Evolutionary conservation across 2,329 filamentous ascomycete species (phyloP), one percentile per base, ranked within the genome.

Genomic region (Colletotrichum sublineola): DNA sequence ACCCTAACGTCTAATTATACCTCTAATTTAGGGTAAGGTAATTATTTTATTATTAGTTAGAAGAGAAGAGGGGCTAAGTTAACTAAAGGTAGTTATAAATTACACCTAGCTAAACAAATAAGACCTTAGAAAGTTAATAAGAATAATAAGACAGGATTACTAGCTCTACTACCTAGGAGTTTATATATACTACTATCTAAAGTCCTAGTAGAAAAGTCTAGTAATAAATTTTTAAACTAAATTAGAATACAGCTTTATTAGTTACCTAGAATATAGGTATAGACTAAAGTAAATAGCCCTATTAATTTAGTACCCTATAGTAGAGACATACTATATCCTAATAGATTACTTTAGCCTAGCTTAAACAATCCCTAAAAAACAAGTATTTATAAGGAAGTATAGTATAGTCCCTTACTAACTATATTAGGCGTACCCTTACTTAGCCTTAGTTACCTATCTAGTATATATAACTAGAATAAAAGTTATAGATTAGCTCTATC

Each of bases 151-250:
- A n/a, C 14, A 50, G 29, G 20, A 36, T 58, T 15, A 38, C 42
- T 14, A 7, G 64, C 40, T 65, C 40, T 57, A 7, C 63, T n/a
- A 57, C 11, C 63, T 11, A 65, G 63, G 31, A 57, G 36, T 42
- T 61, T 60, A 24, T 24, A 11, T 33, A 36, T 9, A 42, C 29
- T 60, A 3, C 55, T 44, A 60, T 67, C 44, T 44, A 18, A 5
- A 44, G n/a, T 14, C 52, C 42, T n/a, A 9, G 52, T 29, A 7
- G 52, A 33, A 31, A 53, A 29, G 3, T 29, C 7, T 56, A 36
- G 38, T n/a, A 55, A 64, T 50, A 46, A 11, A 42, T 20, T 65
- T 0, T 44, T 7, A 48, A 57, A 29, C 20, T 1, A 65, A 40
- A 40, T 2, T 11, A 1, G 60, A 42, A 67, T 5, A 52, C 12